Evolutionary conservation across 495 filamentous ascomycete species (phyloP), one percentile per base, ranked within the genome.

Genomic region (Aspergillus saccharolyticus): DNA sequence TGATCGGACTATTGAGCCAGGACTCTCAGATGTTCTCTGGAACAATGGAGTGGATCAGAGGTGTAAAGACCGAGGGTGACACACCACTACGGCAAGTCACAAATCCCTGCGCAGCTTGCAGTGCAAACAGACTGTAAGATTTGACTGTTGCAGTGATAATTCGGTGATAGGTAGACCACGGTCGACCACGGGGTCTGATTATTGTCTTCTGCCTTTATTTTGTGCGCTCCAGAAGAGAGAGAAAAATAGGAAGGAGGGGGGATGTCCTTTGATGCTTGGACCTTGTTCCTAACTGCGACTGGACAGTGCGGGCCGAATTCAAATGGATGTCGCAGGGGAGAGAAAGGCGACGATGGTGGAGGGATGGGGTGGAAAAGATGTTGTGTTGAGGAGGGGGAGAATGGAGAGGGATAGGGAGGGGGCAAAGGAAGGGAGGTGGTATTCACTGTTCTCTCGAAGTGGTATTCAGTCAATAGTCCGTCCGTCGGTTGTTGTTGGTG

Each of bases 11-110:
- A 39, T 9, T 39, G 12, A 39, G 33, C 14, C 5, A 39, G 33
- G 14, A 39, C 10, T 12, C 25, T 52, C 24, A 25, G 57, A 24
- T 48, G 33, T 55, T 45, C 45, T 49, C 24, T 58, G 16, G 56
- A 53, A 51, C 56, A 56, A 55, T 48, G 58, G 22, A 25, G 25
- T 28, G 52, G 48, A 49, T 61, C 17, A 45, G 24, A 45, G 43
- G 63, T 52, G 53, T 54, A 53, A n/a, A 58, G 53, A 61, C 44
- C 50, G 52, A 52, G 56, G 63, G 63, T 66, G 54, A 54, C 58
- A 54, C 58, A 63, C 63, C 56, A 45, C 30, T 33, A 53, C 30
- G 50, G 53, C 56, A 46, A 33, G 42, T 20, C 12, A 44, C 53
- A 21, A 44, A 56, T 53, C 19, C 54, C 45, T 58, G 21, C 57